Evolutionary conservation across 768 basidiomycete genomes (phyloP), one percentile per base, ranked within the genome.

Genomic region (Suillus subaureus): DNA sequence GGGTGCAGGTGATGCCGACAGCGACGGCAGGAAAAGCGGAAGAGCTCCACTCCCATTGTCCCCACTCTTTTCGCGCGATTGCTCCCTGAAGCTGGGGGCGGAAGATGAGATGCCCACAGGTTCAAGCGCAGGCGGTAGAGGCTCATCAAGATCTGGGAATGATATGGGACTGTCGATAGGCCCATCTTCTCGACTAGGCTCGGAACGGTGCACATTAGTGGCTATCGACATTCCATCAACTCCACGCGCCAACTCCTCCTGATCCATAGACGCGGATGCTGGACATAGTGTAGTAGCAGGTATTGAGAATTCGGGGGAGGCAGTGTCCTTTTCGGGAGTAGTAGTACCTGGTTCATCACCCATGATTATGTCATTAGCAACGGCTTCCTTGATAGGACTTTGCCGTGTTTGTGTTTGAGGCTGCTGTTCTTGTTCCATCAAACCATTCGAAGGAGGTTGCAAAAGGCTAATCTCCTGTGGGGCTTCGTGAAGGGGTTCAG

Each of bases 11-110:
- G 79, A 81, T 64, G 71, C 66, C 1, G 79, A 74, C 7, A 80
- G 81, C 47, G 84, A 86, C 43, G 85, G 85, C 35, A 85, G 69
- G 68, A 86, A 86, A 55, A 85, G 74, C 35, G 85, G 85, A 16
- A 79, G 67, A 58, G 71, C 76, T 11, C 72, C 73, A 60, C 64
- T 67, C 31, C 49, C 31, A 18, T 13, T 37, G 21, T 51, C 64
- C 18, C 61, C 67, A 39, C 52, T 70, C 51, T 65, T 63, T 64
- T 70, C 70, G 31, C 26, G 65, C 52, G 69, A 66, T 16, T 62
- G 63, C 31, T 52, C 56, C 8, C 66, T 66, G 33, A 67, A 62
- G 56, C 47, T 64, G 56, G 64, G 42, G 33, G 47, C 54, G 40
- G 57, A 63, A 9, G 61, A 47, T 45, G 65, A 65, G n/a, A 21